Percentiles rank a stretch among this genome's conserved stretches.
Evolutionary conservation across 164 flowering plant species (phyloP).

Genomic region (Euptelea pleiosperma): DNA sequence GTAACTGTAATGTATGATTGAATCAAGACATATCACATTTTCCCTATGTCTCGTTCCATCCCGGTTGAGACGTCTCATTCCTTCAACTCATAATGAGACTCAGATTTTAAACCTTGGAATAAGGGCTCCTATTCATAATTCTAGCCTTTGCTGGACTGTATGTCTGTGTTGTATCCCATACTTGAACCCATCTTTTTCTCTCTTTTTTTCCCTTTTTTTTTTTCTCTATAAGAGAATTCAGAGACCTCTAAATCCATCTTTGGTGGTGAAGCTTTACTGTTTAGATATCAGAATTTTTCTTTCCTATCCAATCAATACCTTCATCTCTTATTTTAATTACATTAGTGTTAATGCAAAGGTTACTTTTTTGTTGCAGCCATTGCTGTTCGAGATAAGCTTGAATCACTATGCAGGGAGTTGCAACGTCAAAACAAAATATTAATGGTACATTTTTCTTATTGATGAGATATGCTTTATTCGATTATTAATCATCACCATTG

Average conservation of each 20-base stretch:
- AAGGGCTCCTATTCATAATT: background rate
- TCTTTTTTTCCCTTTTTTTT: too few species aligned
- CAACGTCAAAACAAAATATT: constrained; percentile 90
- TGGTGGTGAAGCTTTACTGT: background rate
- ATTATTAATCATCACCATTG: background rate
- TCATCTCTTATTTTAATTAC: background rate
- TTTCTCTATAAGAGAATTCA: too few species aligned
- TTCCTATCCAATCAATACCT: background rate
- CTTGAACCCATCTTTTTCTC: too few species aligned
- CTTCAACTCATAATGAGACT: too few species aligned
- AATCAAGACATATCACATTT: too few species aligned
- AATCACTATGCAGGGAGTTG: constrained; percentile 90
- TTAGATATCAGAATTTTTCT: background rate
- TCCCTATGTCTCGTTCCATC: too few species aligned
- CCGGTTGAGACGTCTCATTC: too few species aligned
- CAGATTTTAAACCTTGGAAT: too few species aligned
- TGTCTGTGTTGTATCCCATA: too few species aligned
- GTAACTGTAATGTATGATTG: too few species aligned
- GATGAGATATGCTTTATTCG: background rate
- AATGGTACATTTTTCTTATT: constrained; percentile 51
- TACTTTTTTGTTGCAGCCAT: constrained; percentile 48
- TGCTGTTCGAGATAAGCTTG: constrained; percentile 88
- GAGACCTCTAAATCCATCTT: background rate
- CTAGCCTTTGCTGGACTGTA: background rate
- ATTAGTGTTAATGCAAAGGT: background rate